Conservation (phyloP, 192 early-diverging fungal genomes). For the Backusella westeae region DNA sequence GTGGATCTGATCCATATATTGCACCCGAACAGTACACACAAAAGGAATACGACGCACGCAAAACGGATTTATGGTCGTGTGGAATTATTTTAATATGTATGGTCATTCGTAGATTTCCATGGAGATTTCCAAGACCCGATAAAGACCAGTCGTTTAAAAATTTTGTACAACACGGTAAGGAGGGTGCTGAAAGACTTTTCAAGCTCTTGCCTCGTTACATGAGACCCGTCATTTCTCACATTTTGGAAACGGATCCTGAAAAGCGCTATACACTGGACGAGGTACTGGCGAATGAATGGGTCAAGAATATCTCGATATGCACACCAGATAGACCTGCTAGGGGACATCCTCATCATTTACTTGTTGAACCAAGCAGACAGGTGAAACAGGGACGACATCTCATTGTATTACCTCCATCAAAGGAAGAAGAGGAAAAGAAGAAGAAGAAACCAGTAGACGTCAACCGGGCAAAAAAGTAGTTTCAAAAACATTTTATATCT, state of each 20-base stretch:
- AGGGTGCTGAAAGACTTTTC: slow-evolving; percentile 47
- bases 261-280: slow-evolving; percentile 61
- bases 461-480: neutral
- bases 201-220: slow-evolving; percentile 59
- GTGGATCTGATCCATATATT: slow-evolving; percentile 95
- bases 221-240: slow-evolving; percentile 55
- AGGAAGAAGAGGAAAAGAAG: neutral
- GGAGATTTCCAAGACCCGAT: slow-evolving; percentile 57
- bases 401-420: slow-evolving; percentile 1
- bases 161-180: slow-evolving; percentile 38
- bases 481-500: neutral
- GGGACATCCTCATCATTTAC: slow-evolving; percentile 29
- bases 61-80: slow-evolving; percentile 86
- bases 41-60: slow-evolving; percentile 77
- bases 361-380: slow-evolving; percentile 14
- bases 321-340: neutral
- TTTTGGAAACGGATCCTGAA: slow-evolving; percentile 59
- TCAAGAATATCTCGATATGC: slow-evolving; percentile 58
- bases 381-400: slow-evolving; percentile 1
- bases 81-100: slow-evolving; percentile 89
- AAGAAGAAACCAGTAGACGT: neutral
- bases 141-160: slow-evolving; percentile 61
- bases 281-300: slow-evolving; percentile 74
- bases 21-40: slow-evolving; percentile 80
- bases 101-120: slow-evolving; percentile 68